Conservation (phyloP, 306 rosid species). For the Dicorynia guianensis region DNA sequence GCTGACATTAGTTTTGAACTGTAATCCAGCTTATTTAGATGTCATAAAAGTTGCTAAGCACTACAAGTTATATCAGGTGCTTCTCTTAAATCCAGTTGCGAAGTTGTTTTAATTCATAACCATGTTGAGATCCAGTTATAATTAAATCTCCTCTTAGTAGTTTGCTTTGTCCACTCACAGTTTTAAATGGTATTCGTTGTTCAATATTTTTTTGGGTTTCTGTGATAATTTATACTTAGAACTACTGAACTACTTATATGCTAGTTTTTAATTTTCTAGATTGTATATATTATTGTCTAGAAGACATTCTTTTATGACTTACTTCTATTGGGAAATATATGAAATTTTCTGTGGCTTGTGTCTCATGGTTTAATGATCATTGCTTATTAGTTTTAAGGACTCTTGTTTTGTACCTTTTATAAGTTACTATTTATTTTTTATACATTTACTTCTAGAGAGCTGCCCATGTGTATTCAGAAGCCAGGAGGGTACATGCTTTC, state of each 20-base stretch:
- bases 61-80: slow-evolving; percentile 87
- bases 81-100: slow-evolving; percentile 2
- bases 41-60: slow-evolving; percentile 86
- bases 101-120: slow-evolving; percentile 14
- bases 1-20: slow-evolving; percentile 60
- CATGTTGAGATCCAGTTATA: slow-evolving; percentile 11
- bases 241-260: neutral
- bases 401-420: slow-evolving; percentile 20
- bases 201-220: slow-evolving; percentile 29
- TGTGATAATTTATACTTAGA: neutral
- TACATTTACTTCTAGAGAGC: slow-evolving; percentile 71
- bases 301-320: slow-evolving; percentile 14
- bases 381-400: neutral
- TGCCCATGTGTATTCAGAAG: slow-evolving; percentile 95
- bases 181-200: neutral
- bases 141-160: neutral
- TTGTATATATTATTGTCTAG: neutral
- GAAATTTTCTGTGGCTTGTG: slow-evolving; percentile 2
- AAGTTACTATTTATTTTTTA: slow-evolving; percentile 34
- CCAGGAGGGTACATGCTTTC: slow-evolving; percentile 87
- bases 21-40: slow-evolving; percentile 76
- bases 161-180: neutral
- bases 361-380: slow-evolving; percentile 28
- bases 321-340: slow-evolving; percentile 27
- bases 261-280: neutral